Evolutionary conservation across 2,329 filamentous ascomycete genomes (phyloP), one percentile per base, ranked within the genome.

Genomic region (Botryotinia convoluta): DNA sequence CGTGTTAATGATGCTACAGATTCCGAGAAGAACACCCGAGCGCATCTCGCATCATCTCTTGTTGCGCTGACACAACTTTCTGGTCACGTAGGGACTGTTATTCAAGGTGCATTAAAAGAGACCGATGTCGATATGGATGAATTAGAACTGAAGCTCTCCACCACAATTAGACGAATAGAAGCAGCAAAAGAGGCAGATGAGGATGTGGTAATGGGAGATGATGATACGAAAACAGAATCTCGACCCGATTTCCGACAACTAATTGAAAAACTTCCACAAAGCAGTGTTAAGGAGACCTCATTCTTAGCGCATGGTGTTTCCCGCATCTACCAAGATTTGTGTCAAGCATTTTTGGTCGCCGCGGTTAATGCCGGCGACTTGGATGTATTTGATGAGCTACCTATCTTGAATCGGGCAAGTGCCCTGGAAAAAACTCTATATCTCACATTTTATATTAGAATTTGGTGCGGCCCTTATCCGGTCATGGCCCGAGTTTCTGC

Each of bases 401-500:
- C 88, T 0, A 84, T 89, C 63, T 82, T 94, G 18, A 84, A 86
- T 69, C 86, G 85, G 48, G 82, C 86, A 39, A 81, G 84, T 9
- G 90, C 89, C 1, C 82, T 88, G 48, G 86, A 88, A 65, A 86
- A 89, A 51, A 87, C 90, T 57, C 88, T 92, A 35, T 94, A 92
- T 78, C 84, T 94, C 73, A 91, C 90, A 26, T 95, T 97, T 81
- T 91, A 95, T 76, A 86, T 91, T 73, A 88, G 91, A 71, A 88
- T 94, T 26, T 94, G 93, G 89, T 92, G 88, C 73, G 90, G 92
- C 0, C 86, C 89, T 1, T 91, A 91, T 79, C 91, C 93, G 10
- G 89, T 89, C 3, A 83, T 92, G 63, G 91, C 90, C 4, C 89
- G 93, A 75, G 86, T 88, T 72, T 87, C 90, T 14, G 93, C 94